Evolutionary conservation across 208 protist species (phyloP).

Genomic region (Trypanosoma melophagium): DNA sequence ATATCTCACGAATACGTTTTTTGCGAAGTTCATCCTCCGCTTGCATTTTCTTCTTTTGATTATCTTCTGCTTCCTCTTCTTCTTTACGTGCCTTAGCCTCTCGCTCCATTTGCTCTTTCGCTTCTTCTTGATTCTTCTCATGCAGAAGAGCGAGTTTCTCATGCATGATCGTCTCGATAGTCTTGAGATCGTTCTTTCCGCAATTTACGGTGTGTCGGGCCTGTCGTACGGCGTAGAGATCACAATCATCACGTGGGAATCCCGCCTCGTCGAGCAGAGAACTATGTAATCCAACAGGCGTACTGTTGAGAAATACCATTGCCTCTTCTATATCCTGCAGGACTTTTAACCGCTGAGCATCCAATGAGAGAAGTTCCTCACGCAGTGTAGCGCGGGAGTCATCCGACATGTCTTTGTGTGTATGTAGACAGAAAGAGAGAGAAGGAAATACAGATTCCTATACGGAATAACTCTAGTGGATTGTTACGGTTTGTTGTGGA

Average conservation of each 20-base stretch:
- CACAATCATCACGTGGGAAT: slow-evolving; percentile 79
- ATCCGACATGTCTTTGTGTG: too few species aligned
- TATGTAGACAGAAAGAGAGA: too few species aligned
- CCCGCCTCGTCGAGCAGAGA: slow-evolving; percentile 77
- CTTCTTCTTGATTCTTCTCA: slow-evolving; percentile 43
- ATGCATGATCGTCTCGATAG: slow-evolving; percentile 46
- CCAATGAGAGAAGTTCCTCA: slow-evolving; percentile 41
- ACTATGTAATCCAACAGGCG: slow-evolving; percentile 60
- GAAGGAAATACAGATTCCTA: too few species aligned
- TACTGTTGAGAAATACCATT: slow-evolving; percentile 56
- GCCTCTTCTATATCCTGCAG: slow-evolving; percentile 53
- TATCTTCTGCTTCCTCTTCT: not conserved
- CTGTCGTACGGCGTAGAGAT: slow-evolving; percentile 80
- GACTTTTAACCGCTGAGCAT: slow-evolving; percentile 35
- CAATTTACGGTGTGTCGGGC: slow-evolving; percentile 69
- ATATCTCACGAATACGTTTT: slow-evolving; percentile 13
- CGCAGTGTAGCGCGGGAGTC: not conserved
- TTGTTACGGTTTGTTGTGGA: too few species aligned
- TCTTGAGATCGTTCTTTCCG: slow-evolving; percentile 66
- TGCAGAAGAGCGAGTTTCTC: slow-evolving; percentile 67
- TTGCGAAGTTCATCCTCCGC: slow-evolving; percentile 31
- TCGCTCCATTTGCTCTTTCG: slow-evolving; percentile 52
- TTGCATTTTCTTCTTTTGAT: slow-evolving; percentile 26
- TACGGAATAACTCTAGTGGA: too few species aligned
- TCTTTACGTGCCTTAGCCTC: slow-evolving; percentile 14